Evolutionary conservation across 2,329 filamentous ascomycete genomes (phyloP).

Genomic region (Hypoxylon rubiginosum): DNA sequence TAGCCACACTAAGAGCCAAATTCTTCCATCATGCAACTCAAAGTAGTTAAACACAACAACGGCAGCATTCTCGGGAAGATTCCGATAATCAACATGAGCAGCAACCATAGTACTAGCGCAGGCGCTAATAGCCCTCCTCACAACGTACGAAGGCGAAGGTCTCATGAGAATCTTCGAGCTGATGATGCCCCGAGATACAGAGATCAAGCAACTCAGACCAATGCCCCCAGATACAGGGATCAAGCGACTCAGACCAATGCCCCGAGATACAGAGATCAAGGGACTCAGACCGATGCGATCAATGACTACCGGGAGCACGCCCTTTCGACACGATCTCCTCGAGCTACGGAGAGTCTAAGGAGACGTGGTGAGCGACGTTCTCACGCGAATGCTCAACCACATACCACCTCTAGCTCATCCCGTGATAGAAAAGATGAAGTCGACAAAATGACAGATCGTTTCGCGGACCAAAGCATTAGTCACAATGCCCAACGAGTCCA

Average conservation of each 20-base stretch:
- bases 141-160: not conserved
- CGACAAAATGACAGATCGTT: not conserved
- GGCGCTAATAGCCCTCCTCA: not conserved
- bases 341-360: not conserved
- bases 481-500: not conserved
- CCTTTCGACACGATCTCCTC: not conserved
- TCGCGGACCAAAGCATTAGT: not conserved
- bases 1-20: not conserved
- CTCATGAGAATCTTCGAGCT: not conserved
- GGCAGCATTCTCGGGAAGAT: not conserved
- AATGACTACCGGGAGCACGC: constrained; percentile 1
- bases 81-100: not conserved
- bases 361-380: not conserved
- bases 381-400: not conserved
- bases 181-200: not conserved
- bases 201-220: not conserved
- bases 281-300: not conserved
- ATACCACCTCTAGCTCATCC: not conserved
- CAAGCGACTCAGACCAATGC: not conserved
- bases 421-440: not conserved
- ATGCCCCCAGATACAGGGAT: not conserved
- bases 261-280: not conserved
- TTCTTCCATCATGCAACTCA: not conserved
- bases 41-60: not conserved
- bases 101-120: not conserved